Percentiles rank a stretch among this genome's conserved stretches.
phyloP scores from a whole-genome alignment of 768 basidiomycete species.

The Serendipita sp. region DNA sequence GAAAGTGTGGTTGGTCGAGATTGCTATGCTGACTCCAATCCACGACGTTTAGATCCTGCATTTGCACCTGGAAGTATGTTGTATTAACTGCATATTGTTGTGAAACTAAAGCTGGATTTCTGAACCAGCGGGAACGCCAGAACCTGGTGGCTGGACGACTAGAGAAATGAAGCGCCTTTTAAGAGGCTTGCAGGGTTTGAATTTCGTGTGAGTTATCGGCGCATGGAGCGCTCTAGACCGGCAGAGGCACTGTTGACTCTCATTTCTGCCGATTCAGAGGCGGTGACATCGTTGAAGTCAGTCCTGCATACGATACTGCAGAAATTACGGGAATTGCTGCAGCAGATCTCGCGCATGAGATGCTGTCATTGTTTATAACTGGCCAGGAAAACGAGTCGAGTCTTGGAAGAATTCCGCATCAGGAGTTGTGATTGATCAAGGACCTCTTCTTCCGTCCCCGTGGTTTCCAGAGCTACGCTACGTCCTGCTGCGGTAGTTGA shows the following conservation, averaged over 20 bases:
- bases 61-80: slow-evolving; percentile 56
- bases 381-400: neutral
- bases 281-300: slow-evolving; percentile 58
- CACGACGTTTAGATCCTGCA: slow-evolving; percentile 59
- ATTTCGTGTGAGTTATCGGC: slow-evolving; percentile 48
- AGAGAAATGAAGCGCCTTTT: slow-evolving; percentile 70
- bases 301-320: slow-evolving; percentile 59
- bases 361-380: slow-evolving; percentile 28
- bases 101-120: neutral
- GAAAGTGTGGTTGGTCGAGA: no score
- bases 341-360: slow-evolving; percentile 54
- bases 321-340: slow-evolving; percentile 56
- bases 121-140: slow-evolving; percentile 59
- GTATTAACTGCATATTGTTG: neutral
- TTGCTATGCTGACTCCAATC: slow-evolving; percentile 22
- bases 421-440: no score
- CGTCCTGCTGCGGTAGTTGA: neutral
- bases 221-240: neutral
- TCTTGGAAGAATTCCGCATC: no score
- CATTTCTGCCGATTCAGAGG: slow-evolving; percentile 36
- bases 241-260: neutral
- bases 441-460: no score
- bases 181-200: slow-evolving; percentile 61
- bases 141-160: slow-evolving; percentile 72
- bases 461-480: neutral